A percentile compares a stretch with the other conserved stretches of the same genome.
Evolutionary conservation across 176 grass and related monocot species (phyloP).

Genomic region (Paspalum vaginatum): DNA sequence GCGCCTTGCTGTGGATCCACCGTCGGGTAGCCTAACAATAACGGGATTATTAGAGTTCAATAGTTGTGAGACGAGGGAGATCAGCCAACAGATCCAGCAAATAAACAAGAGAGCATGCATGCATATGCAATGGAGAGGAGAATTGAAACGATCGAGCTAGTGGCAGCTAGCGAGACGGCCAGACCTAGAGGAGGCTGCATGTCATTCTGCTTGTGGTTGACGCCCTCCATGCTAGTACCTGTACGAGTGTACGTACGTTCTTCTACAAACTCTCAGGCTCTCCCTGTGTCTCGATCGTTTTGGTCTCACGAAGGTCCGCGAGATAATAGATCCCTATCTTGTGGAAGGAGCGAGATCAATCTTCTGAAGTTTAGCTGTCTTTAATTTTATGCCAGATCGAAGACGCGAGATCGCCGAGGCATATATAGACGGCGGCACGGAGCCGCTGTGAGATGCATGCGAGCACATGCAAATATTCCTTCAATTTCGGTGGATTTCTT

Average conservation of each 20-base stretch:
- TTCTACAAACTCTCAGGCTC: conserved; percentile 1
- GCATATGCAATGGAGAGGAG: too few relatives aligned
- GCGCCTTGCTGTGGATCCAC: not conserved
- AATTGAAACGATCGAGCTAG: too few relatives aligned
- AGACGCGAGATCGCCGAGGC: not conserved
- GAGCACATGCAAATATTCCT: not conserved
- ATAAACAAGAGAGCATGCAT: not conserved
- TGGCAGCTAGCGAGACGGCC: too few relatives aligned
- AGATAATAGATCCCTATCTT: not conserved
- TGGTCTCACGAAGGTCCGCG: not conserved
- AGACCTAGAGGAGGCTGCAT: conserved; percentile 37
- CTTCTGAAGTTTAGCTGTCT: too few relatives aligned
- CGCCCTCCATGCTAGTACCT: not conserved
- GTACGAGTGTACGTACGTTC: not conserved
- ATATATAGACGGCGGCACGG: not conserved
- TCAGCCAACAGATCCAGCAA: not conserved
- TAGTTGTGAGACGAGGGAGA: too few relatives aligned
- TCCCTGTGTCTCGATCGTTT: not conserved
- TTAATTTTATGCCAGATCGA: conserved; percentile 4
- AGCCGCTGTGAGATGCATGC: not conserved
- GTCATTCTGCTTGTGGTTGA: not conserved
- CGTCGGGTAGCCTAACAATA: conserved; percentile 39
- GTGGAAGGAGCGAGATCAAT: too few relatives aligned
- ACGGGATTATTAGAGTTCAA: not conserved
- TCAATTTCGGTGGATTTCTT: too few relatives aligned